A percentile compares a stretch with the other conserved stretches of the same genome.
These are phyloP conservation scores for Zygotorulaspora danielsina DNA, from an alignment of 805 yeast species.

Conservation along the genomic window DNA sequence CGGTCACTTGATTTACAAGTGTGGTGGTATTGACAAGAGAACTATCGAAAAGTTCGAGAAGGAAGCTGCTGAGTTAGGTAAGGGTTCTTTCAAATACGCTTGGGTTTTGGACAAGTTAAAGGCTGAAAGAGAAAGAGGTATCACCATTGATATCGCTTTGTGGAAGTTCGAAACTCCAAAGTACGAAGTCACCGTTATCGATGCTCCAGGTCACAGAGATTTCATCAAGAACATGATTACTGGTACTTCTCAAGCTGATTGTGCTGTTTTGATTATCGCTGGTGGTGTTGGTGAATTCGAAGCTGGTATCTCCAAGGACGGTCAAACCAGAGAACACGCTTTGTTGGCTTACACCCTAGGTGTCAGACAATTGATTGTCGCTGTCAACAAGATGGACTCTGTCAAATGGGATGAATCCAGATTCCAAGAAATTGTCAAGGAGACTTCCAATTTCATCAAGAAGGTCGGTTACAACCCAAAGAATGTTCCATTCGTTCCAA, in stretches of 20 bases:
- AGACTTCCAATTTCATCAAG: conserved; percentile 75
- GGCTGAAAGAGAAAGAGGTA: conserved; percentile 97
- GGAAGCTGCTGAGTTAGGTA: conserved; percentile 96
- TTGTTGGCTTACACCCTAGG: conserved; percentile 85
- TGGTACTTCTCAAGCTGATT: conserved; percentile 92
- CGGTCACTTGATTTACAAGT: conserved; percentile 98
- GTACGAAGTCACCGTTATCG: conserved; percentile 85
- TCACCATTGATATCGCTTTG: conserved; percentile 89
- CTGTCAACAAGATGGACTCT: conserved; percentile 93
- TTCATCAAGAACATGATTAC: conserved; percentile 95
- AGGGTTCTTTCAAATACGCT: conserved; percentile 97
- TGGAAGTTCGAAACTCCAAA: conserved; percentile 92
- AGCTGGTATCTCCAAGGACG: conserved; percentile 92
- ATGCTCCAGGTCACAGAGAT: conserved; percentile 96
- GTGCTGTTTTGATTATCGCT: conserved; percentile 86
- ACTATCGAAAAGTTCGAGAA: conserved; percentile 97
- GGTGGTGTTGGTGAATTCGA: conserved; percentile 94
- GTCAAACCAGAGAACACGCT: conserved; percentile 95
- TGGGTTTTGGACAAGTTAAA: conserved; percentile 94
- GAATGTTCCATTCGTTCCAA: conserved; percentile 83
- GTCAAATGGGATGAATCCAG: conserved; percentile 82
- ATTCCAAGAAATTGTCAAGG: conserved; percentile 73
- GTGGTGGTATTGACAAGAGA: conserved; percentile 99
- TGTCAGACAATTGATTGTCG: conserved; percentile 81
- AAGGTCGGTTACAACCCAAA: conserved; percentile 81